Evolutionary conservation across 164 flowering plant genomes (phyloP).

Genomic region (Vitis amurensis): DNA sequence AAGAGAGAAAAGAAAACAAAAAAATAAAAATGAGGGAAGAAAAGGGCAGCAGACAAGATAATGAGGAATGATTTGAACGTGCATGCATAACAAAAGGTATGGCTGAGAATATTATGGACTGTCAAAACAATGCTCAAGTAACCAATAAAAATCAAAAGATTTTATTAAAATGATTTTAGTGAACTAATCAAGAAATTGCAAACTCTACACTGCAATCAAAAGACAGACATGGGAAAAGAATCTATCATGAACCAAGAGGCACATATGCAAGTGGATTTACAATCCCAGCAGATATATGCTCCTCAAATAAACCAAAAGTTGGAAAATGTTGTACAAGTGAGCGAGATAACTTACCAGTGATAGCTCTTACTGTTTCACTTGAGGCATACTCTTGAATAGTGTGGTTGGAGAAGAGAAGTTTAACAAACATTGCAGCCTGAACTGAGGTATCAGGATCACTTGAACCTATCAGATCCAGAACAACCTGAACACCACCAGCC

Average conservation of each 20-base stretch:
- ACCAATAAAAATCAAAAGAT: neutral
- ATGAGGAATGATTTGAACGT: neutral
- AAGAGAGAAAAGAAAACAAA: no score
- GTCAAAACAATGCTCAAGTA: neutral
- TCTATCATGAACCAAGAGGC: neutral
- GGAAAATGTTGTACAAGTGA: neutral
- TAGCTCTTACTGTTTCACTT: slow-evolving; percentile 91
- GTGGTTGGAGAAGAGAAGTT: slow-evolving; percentile 89
- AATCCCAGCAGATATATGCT: neutral
- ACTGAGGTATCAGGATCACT: slow-evolving; percentile 94
- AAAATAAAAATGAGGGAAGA: no score
- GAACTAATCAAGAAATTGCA: neutral
- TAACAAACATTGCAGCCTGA: slow-evolving; percentile 96
- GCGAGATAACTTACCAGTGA: slow-evolving; percentile 65
- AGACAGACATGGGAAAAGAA: neutral
- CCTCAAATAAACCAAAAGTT: neutral
- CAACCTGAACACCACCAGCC: slow-evolving; percentile 97
- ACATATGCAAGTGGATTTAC: neutral
- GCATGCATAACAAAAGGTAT: neutral
- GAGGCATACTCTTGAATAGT: slow-evolving; percentile 99
- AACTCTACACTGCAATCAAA: neutral
- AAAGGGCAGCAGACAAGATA: no score
- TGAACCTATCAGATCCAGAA: slow-evolving; percentile 84
- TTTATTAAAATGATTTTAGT: no score
- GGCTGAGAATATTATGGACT: neutral